Percentiles rank a stretch among this genome's conserved stretches.
phyloP scores from a whole-genome alignment of 371 early-diverging fungal genomes.

The Circinella umbellata region DNA sequence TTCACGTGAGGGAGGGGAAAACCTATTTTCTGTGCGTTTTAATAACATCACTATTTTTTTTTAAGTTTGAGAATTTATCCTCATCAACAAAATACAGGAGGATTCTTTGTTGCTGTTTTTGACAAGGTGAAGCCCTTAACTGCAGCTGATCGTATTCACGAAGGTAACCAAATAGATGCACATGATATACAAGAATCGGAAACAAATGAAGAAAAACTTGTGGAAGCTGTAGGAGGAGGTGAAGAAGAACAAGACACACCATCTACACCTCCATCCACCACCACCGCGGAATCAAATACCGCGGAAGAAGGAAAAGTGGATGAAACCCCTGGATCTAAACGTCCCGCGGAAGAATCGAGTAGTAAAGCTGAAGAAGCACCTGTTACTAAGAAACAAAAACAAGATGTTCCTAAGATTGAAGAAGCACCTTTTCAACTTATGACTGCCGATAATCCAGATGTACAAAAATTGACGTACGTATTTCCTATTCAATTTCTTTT shows the following conservation, averaged over 20 bases:
- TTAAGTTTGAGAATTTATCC: conserved; percentile 91
- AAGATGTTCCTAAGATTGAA: conserved; percentile 57
- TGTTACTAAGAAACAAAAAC: conserved; percentile 40
- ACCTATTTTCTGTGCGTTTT: no score
- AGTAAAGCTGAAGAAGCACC: conserved; percentile 8
- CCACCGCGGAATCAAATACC: conserved; percentile 17
- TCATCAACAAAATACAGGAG: conserved; percentile 98
- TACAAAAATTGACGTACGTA: conserved; percentile 50
- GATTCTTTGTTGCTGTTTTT: conserved; percentile 99
- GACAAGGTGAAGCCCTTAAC: conserved; percentile 75
- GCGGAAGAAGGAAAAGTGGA: conserved; percentile 17
- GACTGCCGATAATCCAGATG: conserved; percentile 56
- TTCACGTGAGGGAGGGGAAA: no score
- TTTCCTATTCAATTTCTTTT: background rate
- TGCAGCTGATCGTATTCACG: conserved; percentile 53
- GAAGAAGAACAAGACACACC: conserved; percentile 10
- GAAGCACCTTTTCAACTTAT: conserved; percentile 85
- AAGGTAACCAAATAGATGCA: conserved; percentile 25
- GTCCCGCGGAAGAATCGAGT: conserved; percentile 8
- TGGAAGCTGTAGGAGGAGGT: conserved; percentile 24
- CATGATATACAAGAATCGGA: conserved; percentile 33
- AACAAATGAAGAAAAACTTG: conserved; percentile 28
- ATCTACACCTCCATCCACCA: background rate
- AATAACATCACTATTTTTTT: background rate
- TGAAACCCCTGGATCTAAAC: conserved; percentile 7